phyloP scores from a whole-genome alignment of 352 stramenopile genomes.

The Phytophthora idaei region DNA sequence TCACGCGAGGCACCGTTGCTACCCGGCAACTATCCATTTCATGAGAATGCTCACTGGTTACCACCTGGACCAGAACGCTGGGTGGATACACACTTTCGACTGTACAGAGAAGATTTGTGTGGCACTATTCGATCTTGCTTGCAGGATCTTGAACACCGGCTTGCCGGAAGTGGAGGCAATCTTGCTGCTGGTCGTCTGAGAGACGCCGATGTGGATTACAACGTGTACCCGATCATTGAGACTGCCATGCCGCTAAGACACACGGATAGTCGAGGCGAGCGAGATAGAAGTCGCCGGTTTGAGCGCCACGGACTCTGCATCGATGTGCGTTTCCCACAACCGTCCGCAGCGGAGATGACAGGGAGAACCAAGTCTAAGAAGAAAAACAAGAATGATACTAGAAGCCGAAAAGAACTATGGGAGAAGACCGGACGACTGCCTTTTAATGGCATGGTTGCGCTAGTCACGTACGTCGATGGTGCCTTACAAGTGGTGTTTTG shows the following conservation, averaged over 20 bases:
- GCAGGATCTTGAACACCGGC: slow-evolving; percentile 36
- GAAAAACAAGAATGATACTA: slow-evolving; percentile 23
- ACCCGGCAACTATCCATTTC: slow-evolving; percentile 46
- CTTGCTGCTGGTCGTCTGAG: slow-evolving; percentile 23
- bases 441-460: slow-evolving; percentile 41
- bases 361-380: slow-evolving; percentile 3
- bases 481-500: slow-evolving; percentile 41
- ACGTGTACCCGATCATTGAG: slow-evolving; percentile 31
- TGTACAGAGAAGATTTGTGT: slow-evolving; percentile 52
- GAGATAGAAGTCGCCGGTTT: slow-evolving; percentile 18
- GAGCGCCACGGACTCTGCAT: slow-evolving; percentile 41
- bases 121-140: slow-evolving; percentile 39
- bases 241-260: slow-evolving; percentile 29
- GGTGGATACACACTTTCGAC: slow-evolving; percentile 53
- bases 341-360: slow-evolving; percentile 28
- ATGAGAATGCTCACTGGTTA: slow-evolving; percentile 48
- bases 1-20: slow-evolving; percentile 31
- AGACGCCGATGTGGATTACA: slow-evolving; percentile 42
- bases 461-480: slow-evolving; percentile 27
- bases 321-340: slow-evolving; percentile 37
- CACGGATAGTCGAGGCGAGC: slow-evolving; percentile 31
- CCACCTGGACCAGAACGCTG: slow-evolving; percentile 43
- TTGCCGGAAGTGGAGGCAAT: slow-evolving; percentile 14
- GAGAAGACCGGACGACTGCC: slow-evolving; percentile 41
- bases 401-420: slow-evolving; percentile 34